These are phyloP conservation scores for Arabis hirsuta DNA, from an alignment of 345 rosid species.

Conservation along the genomic window DNA sequence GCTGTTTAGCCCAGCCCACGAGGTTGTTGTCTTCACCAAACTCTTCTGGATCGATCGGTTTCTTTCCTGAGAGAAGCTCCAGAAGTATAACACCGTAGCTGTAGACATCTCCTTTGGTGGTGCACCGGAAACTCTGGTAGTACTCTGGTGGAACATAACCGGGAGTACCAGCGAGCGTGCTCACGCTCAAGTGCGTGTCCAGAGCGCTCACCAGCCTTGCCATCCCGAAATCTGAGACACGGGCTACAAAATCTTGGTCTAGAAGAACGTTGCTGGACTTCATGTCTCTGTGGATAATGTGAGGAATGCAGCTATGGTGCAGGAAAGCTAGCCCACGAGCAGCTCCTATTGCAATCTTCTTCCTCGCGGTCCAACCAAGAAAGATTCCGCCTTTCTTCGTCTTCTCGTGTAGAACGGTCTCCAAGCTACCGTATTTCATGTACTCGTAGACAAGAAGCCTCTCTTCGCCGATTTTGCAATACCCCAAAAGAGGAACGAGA, in stretches of 20 bases:
- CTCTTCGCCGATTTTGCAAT: constrained; percentile 90
- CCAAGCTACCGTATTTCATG: constrained; percentile 93
- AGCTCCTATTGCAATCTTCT: constrained; percentile 85
- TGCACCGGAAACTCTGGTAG: constrained; percentile 88
- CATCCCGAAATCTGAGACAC: constrained; percentile 98
- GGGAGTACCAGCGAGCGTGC: constrained; percentile 92
- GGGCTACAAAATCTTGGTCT: constrained; percentile 79
- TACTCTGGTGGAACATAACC: constrained; percentile 99
- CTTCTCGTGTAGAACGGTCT: constrained; percentile 72
- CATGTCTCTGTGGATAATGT: constrained; percentile 95
- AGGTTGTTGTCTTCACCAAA: constrained; percentile 92
- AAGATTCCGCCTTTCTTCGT: constrained; percentile 60
- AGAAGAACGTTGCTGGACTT: constrained; percentile 95
- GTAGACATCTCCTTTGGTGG: constrained; percentile 89
- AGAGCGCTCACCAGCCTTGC: constrained; percentile 84
- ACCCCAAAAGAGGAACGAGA: constrained; percentile 87
- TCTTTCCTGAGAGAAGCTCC: constrained; percentile 83
- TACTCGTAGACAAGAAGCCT: constrained; percentile 91
- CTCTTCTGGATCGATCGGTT: constrained; percentile 85
- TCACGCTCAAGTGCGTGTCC: constrained; percentile 94
- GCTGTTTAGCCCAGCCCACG: constrained; percentile 98
- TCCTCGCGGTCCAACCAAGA: constrained; percentile 77
- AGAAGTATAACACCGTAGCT: constrained; percentile 92
- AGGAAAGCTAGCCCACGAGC: constrained; percentile 92
- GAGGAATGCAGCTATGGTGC: constrained; percentile 90